Conservation (phyloP, 805 yeast genomes). For the Yarrowia alimentaria region DNA sequence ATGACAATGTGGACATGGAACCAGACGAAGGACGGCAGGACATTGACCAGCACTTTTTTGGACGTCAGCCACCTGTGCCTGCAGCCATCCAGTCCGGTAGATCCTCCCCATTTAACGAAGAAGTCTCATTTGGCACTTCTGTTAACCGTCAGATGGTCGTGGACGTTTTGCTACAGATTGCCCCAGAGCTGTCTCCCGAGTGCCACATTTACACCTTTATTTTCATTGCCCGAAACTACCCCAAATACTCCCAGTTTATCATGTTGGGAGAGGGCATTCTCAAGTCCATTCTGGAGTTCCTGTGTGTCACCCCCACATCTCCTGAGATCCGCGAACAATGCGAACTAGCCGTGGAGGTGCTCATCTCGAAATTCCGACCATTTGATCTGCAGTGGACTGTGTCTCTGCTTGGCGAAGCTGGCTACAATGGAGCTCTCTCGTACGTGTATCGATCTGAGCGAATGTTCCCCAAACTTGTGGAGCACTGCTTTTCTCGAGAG, state of each 20-base stretch:
- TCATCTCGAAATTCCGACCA: slow-evolving; percentile 67
- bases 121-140: slow-evolving; percentile 35
- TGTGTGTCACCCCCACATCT: slow-evolving; percentile 46
- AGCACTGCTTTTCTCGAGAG: slow-evolving; percentile 45
- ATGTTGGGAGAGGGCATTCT: slow-evolving; percentile 62
- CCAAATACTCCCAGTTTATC: slow-evolving; percentile 82
- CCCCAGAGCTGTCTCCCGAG: slow-evolving; percentile 41
- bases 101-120: slow-evolving; percentile 28
- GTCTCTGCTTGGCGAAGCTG: slow-evolving; percentile 52
- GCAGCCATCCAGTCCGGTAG: too few relatives aligned
- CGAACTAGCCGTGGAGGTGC: slow-evolving; percentile 71
- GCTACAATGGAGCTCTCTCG: slow-evolving; percentile 58
- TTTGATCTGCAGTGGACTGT: slow-evolving; percentile 50
- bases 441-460: slow-evolving; percentile 55
- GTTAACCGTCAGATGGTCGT: slow-evolving; percentile 75
- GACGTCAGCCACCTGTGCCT: slow-evolving; percentile 13
- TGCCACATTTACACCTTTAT: slow-evolving; percentile 49
- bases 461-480: slow-evolving; percentile 52
- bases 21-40: too few relatives aligned
- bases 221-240: slow-evolving; percentile 74
- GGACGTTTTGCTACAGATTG: slow-evolving; percentile 65
- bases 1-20: slow-evolving; percentile 45
- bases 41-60: slow-evolving; percentile 34
- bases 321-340: slow-evolving; percentile 52
- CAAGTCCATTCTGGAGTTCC: slow-evolving; percentile 47